phyloP scores from a whole-genome alignment of 2,329 filamentous ascomycete genomes.

The Dothideomycetes sp. region DNA sequence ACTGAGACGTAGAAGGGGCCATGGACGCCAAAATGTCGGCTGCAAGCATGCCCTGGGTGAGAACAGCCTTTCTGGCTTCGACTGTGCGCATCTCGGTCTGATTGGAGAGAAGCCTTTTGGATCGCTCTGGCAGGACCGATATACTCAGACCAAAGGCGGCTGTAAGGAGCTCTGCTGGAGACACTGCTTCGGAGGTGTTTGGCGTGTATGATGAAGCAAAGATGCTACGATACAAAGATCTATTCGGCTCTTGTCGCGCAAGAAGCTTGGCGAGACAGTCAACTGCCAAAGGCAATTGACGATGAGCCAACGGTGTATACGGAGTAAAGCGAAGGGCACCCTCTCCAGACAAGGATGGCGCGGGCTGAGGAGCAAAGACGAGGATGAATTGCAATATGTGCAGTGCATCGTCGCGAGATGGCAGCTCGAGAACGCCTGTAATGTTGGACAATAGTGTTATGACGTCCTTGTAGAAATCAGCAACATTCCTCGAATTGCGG shows the following conservation, averaged over 20 bases:
- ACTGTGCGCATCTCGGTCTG: slow-evolving; percentile 48
- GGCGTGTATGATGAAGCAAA: slow-evolving; percentile 51
- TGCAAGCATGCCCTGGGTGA: slow-evolving; percentile 86
- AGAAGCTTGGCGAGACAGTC: slow-evolving; percentile 86
- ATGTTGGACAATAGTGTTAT: slow-evolving; percentile 78
- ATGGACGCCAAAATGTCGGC: slow-evolving; percentile 79
- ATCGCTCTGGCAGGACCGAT: slow-evolving; percentile 67
- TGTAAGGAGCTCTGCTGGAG: slow-evolving; percentile 69
- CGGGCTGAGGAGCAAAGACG: slow-evolving; percentile 74
- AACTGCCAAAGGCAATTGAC: slow-evolving; percentile 79
- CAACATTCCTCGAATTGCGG: slow-evolving; percentile 68
- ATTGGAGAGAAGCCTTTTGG: slow-evolving; percentile 30
- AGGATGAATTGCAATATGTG: slow-evolving; percentile 82
- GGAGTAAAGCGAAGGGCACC: slow-evolving; percentile 15
- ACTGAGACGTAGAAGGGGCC: slow-evolving; percentile 23
- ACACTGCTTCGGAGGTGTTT: slow-evolving; percentile 11
- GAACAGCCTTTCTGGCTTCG: slow-evolving; percentile 73
- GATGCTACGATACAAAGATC: slow-evolving; percentile 70
- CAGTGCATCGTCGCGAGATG: slow-evolving; percentile 75
- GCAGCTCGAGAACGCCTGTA: slow-evolving; percentile 69
- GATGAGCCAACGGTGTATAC: slow-evolving; percentile 57
- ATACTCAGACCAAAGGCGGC: slow-evolving; percentile 80
- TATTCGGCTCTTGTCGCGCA: slow-evolving; percentile 85
- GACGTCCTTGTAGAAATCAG: slow-evolving; percentile 96
- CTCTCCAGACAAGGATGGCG: slow-evolving; percentile 39